Conservation (phyloP, 2,329 filamentous ascomycete species). For the Albophoma yamanashiensis region DNA sequence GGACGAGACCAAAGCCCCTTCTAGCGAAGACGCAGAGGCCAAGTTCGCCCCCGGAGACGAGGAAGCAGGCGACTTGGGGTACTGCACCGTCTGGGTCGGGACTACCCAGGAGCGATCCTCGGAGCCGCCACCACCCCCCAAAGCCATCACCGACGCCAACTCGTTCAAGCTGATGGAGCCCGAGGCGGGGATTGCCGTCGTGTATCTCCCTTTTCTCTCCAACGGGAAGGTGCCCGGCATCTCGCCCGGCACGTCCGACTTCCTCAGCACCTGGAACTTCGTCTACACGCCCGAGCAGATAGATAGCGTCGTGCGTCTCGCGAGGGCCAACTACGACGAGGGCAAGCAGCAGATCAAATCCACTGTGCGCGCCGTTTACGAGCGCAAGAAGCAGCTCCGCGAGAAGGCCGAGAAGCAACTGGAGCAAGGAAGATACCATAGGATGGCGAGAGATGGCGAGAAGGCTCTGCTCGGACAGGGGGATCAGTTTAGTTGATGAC, state of each 20-base stretch:
- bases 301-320: constrained; percentile 71
- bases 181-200: constrained; percentile 74
- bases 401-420: constrained; percentile 37
- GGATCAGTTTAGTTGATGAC: constrained; percentile 49
- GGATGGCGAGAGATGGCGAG: constrained; percentile 36
- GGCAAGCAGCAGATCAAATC: constrained; percentile 67
- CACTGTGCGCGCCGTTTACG: constrained; percentile 81
- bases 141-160: constrained; percentile 49
- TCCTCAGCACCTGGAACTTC: constrained; percentile 96
- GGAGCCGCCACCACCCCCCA: constrained; percentile 38
- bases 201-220: constrained; percentile 82
- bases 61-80: constrained; percentile 57
- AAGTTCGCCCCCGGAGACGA: constrained; percentile 31
- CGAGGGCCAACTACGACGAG: constrained; percentile 77
- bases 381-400: constrained; percentile 69
- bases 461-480: constrained; percentile 48
- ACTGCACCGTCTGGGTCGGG: constrained; percentile 94
- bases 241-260: constrained; percentile 75
- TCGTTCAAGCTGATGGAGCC: constrained; percentile 59
- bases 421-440: constrained; percentile 29
- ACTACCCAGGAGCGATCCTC: constrained; percentile 61
- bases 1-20: constrained; percentile 11
- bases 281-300: constrained; percentile 88
- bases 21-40: constrained; percentile 16
- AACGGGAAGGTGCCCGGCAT: constrained; percentile 73